Percentiles rank a stretch among this genome's conserved stretches.
phyloP scores from a whole-genome alignment of 208 protist species.

The Trichomonas tenax region DNA sequence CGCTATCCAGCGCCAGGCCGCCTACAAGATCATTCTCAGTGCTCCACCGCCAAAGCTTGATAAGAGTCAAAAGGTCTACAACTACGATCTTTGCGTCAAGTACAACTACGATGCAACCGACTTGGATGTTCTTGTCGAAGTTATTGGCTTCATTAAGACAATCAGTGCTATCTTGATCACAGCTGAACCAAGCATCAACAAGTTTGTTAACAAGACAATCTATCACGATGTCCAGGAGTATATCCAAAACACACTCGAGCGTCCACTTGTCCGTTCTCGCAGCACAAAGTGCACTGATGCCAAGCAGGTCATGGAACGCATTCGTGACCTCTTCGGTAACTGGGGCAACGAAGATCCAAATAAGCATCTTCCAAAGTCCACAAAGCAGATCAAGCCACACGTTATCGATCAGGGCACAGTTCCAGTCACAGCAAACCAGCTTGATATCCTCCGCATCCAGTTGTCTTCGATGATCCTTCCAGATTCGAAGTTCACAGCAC shows the following conservation, averaged over 20 bases:
- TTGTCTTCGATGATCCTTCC: background rate
- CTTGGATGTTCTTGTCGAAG: background rate
- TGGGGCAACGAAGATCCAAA: background rate
- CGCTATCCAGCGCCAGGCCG: background rate
- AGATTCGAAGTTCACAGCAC: background rate
- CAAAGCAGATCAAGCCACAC: background rate
- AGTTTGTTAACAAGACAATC: background rate
- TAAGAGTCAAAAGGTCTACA: too few relatives aligned
- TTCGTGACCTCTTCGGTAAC: background rate
- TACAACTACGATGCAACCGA: background rate
- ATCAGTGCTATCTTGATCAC: background rate
- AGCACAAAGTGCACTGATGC: background rate
- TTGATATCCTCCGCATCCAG: background rate
- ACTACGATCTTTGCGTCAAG: background rate
- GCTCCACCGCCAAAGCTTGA: background rate
- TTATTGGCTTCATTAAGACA: background rate
- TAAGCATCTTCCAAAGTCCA: background rate
- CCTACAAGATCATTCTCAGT: background rate
- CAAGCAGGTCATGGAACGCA: background rate
- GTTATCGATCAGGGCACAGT: background rate
- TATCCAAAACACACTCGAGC: background rate
- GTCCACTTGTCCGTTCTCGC: background rate
- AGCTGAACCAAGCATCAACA: background rate
- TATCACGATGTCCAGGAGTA: background rate
- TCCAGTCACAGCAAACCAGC: background rate